phyloP scores from a whole-genome alignment of 164 flowering plant species.

The Tinospora cordifolia region DNA sequence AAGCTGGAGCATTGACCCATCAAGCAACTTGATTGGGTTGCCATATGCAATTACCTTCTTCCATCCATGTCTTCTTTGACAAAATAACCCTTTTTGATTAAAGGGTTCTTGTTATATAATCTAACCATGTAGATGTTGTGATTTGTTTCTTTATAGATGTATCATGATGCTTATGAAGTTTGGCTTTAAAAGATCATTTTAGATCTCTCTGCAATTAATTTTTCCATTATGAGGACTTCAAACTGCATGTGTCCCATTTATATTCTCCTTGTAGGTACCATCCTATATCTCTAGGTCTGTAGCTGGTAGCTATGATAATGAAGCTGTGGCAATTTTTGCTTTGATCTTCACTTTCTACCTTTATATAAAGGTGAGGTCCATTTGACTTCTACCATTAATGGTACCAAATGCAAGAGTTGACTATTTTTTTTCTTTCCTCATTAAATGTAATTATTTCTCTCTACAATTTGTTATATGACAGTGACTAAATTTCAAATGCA shows the following conservation, averaged over 20 bases:
- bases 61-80: not conserved
- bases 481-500: conserved; percentile 31
- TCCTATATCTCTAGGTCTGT: conserved; percentile 97
- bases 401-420: not conserved
- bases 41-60: not conserved
- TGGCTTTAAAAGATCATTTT: too few relatives aligned
- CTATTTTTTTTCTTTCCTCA: not conserved
- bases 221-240: too few relatives aligned
- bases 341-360: conserved; percentile 94
- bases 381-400: not conserved
- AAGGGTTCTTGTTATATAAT: not conserved
- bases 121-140: not conserved
- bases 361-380: conserved; percentile 67
- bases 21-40: too few relatives aligned
- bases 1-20: too few relatives aligned
- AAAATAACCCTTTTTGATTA: not conserved
- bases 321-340: conserved; percentile 99
- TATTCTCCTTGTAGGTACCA: conserved; percentile 62
- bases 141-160: not conserved
- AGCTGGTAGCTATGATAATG: conserved; percentile 99
- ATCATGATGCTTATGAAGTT: not conserved
- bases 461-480: conserved; percentile 2
- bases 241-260: not conserved
- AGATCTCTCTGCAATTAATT: too few relatives aligned
- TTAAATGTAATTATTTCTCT: not conserved